Percentiles rank a stretch among this genome's conserved stretches.
Conservation (phyloP, 2,329 filamentous ascomycete genomes). For the Colletotrichum australisinense region DNA sequence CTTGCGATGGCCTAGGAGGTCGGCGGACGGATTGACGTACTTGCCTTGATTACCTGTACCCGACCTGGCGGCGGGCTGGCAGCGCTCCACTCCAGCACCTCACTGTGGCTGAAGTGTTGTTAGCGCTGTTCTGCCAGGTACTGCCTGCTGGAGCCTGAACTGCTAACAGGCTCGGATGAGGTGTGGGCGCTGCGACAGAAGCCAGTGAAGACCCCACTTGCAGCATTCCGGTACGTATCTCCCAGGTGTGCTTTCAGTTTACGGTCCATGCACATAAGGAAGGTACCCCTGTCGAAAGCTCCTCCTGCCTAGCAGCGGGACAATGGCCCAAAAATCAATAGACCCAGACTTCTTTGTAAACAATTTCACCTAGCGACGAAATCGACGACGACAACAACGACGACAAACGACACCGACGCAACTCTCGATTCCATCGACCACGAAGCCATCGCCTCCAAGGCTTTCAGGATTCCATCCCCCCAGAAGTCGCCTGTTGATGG, state of each 20-base stretch:
- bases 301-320: constrained; percentile 22
- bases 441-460: background rate
- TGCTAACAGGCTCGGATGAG: constrained; percentile 8
- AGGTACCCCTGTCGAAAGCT: constrained; percentile 24
- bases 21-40: constrained; percentile 32
- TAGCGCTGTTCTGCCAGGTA: constrained; percentile 22
- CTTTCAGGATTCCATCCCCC: background rate
- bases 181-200: background rate
- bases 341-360: constrained; percentile 34
- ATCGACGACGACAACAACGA: background rate
- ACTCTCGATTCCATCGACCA: background rate
- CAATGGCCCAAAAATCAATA: constrained; percentile 35
- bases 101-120: constrained; percentile 15
- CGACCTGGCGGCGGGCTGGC: background rate
- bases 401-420: background rate
- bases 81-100: constrained; percentile 19
- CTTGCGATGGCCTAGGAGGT: constrained; percentile 23
- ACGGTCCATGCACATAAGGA: background rate
- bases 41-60: constrained; percentile 24
- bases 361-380: constrained; percentile 24
- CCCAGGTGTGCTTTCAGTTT: background rate
- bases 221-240: background rate
- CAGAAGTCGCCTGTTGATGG: background rate
- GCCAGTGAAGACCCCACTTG: background rate
- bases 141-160: constrained; percentile 4